Percentiles rank a stretch among this genome's conserved stretches.
These are phyloP conservation scores for Mycogone perniciosa DNA, from an alignment of 2,329 filamentous ascomycete genomes.

Conservation along the genomic window DNA sequence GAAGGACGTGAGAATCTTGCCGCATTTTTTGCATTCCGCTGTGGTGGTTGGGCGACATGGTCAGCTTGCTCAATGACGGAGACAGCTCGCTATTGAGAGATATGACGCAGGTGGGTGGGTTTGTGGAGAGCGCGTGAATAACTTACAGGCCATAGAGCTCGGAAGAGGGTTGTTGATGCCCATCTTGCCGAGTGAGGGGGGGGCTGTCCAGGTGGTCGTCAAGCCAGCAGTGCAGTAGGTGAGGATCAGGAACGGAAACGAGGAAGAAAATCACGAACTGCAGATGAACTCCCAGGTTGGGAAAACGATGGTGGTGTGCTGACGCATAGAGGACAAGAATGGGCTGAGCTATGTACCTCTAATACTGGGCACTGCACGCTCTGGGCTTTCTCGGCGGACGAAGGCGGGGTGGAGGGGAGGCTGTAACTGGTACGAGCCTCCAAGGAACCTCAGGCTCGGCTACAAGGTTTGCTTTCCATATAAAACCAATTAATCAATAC, in stretches of 20 bases:
- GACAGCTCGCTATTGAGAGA: neutral
- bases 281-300: no score
- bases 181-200: slow-evolving; percentile 8
- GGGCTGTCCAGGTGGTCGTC: slow-evolving; percentile 1
- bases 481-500: no score
- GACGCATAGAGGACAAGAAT: no score
- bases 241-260: neutral
- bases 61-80: neutral
- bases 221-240: neutral
- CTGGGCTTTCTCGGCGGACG: no score
- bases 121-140: slow-evolving; percentile 14
- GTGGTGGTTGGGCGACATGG: slow-evolving; percentile 16
- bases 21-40: slow-evolving; percentile 98
- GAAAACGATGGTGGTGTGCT: no score
- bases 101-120: slow-evolving; percentile 1
- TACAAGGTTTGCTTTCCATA: no score
- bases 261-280: neutral
- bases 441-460: no score
- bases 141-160: slow-evolving; percentile 63
- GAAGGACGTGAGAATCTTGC: slow-evolving; percentile 91
- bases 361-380: no score
- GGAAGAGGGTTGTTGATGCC: slow-evolving; percentile 62
- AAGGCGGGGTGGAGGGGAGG: no score
- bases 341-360: no score
- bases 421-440: no score